These are phyloP conservation scores for Zygoascus ofunaensis DNA, from an alignment of 805 yeast species.

Conservation along the genomic window DNA sequence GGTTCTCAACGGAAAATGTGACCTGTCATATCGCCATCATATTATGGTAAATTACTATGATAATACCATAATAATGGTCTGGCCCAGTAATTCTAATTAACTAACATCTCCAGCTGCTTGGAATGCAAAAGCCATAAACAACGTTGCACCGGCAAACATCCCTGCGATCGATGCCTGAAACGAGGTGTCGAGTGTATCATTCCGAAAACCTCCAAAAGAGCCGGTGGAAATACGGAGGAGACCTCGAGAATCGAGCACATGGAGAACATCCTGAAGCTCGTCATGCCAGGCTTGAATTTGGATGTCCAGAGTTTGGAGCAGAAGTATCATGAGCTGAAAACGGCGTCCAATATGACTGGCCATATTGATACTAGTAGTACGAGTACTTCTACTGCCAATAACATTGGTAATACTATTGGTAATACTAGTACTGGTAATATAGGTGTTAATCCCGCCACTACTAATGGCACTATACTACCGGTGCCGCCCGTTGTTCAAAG, in stretches of 20 bases:
- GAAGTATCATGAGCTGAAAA: not conserved
- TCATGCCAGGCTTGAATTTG: not conserved
- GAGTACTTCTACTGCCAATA: not conserved
- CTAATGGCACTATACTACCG: not conserved
- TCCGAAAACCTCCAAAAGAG: not conserved
- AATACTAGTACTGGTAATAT: not conserved
- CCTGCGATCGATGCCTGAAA: slow-evolving; percentile 5
- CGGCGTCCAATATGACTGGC: too few relatives aligned
- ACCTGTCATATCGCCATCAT: too few relatives aligned
- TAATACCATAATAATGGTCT: not conserved
- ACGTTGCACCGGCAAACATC: slow-evolving; percentile 1
- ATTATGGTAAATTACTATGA: not conserved
- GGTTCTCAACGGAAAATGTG: too few relatives aligned
- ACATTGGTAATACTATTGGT: too few relatives aligned
- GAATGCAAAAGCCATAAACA: slow-evolving; percentile 4
- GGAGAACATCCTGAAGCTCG: not conserved
- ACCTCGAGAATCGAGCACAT: not conserved
- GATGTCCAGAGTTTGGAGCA: not conserved
- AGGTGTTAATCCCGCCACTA: not conserved
- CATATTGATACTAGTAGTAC: not conserved
- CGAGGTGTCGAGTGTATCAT: not conserved
- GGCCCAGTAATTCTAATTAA: not conserved
- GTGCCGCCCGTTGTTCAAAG: not conserved
- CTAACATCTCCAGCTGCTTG: not conserved
- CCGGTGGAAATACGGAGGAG: not conserved